phyloP scores from a whole-genome alignment of 1,139 yeast species.

The Magnusiomyces tetraspermus region DNA sequence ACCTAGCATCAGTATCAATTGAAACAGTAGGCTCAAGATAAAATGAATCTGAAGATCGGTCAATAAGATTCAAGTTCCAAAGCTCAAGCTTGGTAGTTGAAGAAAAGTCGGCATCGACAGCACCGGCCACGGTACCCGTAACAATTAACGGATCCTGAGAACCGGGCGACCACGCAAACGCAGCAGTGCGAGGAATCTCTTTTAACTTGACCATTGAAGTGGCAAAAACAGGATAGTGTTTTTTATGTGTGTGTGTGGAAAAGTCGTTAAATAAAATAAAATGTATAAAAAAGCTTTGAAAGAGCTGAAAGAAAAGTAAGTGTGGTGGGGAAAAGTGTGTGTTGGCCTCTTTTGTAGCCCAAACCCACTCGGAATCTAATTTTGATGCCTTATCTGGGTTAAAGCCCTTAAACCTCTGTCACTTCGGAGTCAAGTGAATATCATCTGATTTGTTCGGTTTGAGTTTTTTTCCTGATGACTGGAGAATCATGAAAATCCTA shows the following conservation, averaged over 20 bases:
- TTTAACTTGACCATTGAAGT: conserved; percentile 64
- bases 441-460: too few species aligned
- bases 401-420: too few species aligned
- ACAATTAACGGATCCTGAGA: conserved; percentile 67
- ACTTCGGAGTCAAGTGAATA: too few species aligned
- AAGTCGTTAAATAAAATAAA: not conserved
- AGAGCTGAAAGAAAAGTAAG: not conserved
- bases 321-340: not conserved
- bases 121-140: conserved; percentile 91
- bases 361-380: too few species aligned
- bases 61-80: conserved; percentile 57
- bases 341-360: too few species aligned
- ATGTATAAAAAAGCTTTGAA: not conserved
- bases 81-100: conserved; percentile 68
- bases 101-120: conserved; percentile 80
- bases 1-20: conserved; percentile 44
- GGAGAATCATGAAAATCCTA: too few species aligned
- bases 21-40: conserved; percentile 43
- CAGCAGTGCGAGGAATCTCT: conserved; percentile 78
- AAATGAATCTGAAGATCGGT: conserved; percentile 31
- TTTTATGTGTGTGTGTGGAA: too few species aligned
- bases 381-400: too few species aligned
- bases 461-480: too few species aligned
- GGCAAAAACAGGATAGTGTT: too few species aligned
- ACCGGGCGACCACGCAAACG: conserved; percentile 85